Evolutionary conservation across 805 yeast genomes (phyloP).

Genomic region (Brettanomyces naardenensis): DNA sequence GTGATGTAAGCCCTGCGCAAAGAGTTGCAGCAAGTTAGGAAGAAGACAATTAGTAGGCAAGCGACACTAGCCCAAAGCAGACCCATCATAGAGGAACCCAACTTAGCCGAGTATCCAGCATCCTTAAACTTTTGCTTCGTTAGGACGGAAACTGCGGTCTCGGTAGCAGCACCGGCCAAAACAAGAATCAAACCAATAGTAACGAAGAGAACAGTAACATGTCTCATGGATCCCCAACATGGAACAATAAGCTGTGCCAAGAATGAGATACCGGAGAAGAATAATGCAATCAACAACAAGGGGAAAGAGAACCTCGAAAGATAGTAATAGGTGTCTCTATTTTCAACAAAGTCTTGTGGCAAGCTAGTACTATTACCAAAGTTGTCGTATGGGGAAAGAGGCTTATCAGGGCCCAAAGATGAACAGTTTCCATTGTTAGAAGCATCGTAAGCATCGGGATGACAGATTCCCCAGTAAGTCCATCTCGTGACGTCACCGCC

Average conservation of each 20-base stretch:
- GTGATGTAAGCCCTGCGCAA: conserved; percentile 42
- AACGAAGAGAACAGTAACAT: conserved; percentile 44
- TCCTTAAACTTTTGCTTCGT: conserved; percentile 61
- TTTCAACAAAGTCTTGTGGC: conserved; percentile 44
- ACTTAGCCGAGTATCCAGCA: conserved; percentile 33
- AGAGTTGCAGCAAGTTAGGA: conserved; percentile 44
- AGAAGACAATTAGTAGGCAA: conserved; percentile 39
- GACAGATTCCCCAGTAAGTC: conserved; percentile 80
- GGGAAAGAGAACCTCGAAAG: conserved; percentile 61
- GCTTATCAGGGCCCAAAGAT: conserved; percentile 54
- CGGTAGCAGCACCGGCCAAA: conserved; percentile 57
- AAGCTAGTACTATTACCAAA: conserved; percentile 46
- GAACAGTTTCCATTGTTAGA: conserved; percentile 27
- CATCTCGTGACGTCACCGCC: conserved; percentile 47
- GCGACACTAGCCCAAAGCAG: conserved; percentile 66
- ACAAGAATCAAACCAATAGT: conserved; percentile 44
- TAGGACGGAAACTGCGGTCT: conserved; percentile 73
- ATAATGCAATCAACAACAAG: conserved; percentile 49
- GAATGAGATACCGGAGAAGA: conserved; percentile 56
- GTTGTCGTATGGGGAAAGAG: conserved; percentile 70
- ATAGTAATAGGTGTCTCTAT: conserved; percentile 54
- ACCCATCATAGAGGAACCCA: conserved; percentile 56
- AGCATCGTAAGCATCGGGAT: conserved; percentile 22
- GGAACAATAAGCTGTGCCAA: conserved; percentile 46
- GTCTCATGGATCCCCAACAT: conserved; percentile 48